These are phyloP conservation scores for Penicillium frequentans DNA, from an alignment of 2,329 filamentous ascomycete genomes.

Conservation along the genomic window DNA sequence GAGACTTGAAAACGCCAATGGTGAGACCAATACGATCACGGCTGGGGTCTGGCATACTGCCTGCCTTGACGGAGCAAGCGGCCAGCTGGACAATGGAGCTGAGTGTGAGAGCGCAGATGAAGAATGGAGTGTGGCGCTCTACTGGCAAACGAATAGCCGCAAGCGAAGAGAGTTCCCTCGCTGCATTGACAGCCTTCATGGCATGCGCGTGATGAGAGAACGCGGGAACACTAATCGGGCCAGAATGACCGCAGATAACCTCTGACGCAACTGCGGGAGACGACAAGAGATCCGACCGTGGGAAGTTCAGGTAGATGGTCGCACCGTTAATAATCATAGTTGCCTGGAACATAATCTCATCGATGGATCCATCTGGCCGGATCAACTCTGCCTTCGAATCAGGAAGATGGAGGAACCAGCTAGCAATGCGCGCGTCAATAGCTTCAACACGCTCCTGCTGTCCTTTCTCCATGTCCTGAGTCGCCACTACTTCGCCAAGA, in stretches of 20 bases:
- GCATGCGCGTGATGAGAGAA: conserved; percentile 60
- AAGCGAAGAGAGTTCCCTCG: conserved; percentile 75
- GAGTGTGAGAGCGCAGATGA: conserved; percentile 76
- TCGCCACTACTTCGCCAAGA: conserved; percentile 68
- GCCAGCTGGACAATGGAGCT: conserved; percentile 80
- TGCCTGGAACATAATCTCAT: conserved; percentile 90
- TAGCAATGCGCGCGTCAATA: conserved; percentile 59
- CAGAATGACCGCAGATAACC: conserved; percentile 45
- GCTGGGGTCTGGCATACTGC: conserved; percentile 57
- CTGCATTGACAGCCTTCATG: conserved; percentile 75
- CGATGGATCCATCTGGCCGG: conserved; percentile 67
- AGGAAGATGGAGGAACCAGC: conserved; percentile 80
- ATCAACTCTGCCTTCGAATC: conserved; percentile 69
- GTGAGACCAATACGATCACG: conserved; percentile 75
- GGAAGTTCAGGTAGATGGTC: conserved; percentile 75
- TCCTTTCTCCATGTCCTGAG: conserved; percentile 38
- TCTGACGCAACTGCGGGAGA: conserved; percentile 51
- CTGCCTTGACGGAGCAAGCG: conserved; percentile 66
- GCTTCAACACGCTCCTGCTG: conserved; percentile 60
- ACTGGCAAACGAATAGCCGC: conserved; percentile 61
- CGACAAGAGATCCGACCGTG: conserved; percentile 69
- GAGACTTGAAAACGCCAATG: conserved; percentile 69
- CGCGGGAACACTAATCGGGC: conserved; percentile 38
- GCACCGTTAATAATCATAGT: conserved; percentile 70
- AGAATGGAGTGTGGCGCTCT: conserved; percentile 76